Conservation (phyloP, 495 filamentous ascomycete species). For the Sabuloglossum arenarium region DNA sequence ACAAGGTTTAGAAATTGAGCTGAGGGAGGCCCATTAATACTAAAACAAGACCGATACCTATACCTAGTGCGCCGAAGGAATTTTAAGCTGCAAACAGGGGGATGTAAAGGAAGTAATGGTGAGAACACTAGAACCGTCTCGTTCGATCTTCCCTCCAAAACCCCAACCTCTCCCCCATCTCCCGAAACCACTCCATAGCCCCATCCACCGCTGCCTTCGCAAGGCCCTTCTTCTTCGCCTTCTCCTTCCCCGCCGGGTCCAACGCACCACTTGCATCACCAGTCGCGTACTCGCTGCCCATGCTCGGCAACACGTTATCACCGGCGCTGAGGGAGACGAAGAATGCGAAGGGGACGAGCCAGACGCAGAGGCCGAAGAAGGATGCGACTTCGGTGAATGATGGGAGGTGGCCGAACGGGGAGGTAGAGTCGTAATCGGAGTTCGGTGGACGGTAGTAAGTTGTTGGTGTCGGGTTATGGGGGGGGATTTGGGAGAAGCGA, state of each 20-base stretch:
- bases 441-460: conserved; percentile 16
- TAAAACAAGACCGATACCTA: too few relatives aligned
- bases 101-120: too few relatives aligned
- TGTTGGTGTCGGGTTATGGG: conserved; percentile 22
- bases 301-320: conserved; percentile 67
- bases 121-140: neutral
- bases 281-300: conserved; percentile 1
- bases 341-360: conserved; percentile 86
- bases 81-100: too few relatives aligned
- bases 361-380: conserved; percentile 91
- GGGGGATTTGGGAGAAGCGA: conserved; percentile 51
- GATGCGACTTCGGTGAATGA: conserved; percentile 88
- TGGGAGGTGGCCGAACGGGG: conserved; percentile 45
- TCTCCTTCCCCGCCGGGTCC: neutral
- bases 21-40: too few relatives aligned
- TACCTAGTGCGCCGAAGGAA: too few relatives aligned
- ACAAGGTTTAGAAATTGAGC: too few relatives aligned
- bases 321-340: conserved; percentile 85
- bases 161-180: neutral
- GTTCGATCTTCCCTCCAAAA: neutral
- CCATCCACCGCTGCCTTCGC: conserved; percentile 75
- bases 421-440: neutral
- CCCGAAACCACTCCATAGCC: conserved; percentile 44
- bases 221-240: conserved; percentile 47
- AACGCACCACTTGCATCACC: neutral